These are phyloP conservation scores for Graphilbum sp. DNA, from an alignment of 2,329 filamentous ascomycete genomes.

Conservation along the genomic window DNA sequence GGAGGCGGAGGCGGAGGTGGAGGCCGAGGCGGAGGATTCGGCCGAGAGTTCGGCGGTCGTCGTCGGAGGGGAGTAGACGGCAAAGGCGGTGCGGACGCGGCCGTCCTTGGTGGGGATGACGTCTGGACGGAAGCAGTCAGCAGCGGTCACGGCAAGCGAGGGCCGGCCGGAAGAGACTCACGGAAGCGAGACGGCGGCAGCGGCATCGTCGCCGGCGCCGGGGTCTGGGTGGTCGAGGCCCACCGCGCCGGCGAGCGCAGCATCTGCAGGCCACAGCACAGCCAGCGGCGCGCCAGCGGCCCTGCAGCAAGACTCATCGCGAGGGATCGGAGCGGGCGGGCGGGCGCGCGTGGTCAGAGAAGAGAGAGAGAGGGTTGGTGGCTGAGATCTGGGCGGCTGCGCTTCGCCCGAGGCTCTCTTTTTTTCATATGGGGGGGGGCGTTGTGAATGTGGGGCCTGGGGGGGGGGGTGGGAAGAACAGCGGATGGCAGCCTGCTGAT, in stretches of 20 bases:
- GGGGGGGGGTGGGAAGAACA: too few relatives aligned
- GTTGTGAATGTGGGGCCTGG: too few relatives aligned
- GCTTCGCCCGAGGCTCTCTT: too few relatives aligned
- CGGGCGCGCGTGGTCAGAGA: too few relatives aligned
- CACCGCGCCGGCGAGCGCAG: background rate
- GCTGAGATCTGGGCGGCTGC: too few relatives aligned
- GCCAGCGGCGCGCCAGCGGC: slow-evolving; percentile 7
- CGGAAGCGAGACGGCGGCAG: background rate
- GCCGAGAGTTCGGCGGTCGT: too few relatives aligned
- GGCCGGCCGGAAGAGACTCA: background rate
- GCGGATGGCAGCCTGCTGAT: too few relatives aligned
- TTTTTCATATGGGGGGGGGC: too few relatives aligned
- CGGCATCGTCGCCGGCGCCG: background rate
- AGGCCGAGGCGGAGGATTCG: background rate
- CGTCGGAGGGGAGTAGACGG: slow-evolving; percentile 28
- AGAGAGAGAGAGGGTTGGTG: too few relatives aligned
- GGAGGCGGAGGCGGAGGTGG: slow-evolving; percentile 1
- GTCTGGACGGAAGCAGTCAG: slow-evolving; percentile 5
- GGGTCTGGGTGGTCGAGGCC: background rate
- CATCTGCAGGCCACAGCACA: slow-evolving; percentile 5
- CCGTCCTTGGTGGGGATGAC: slow-evolving; percentile 6
- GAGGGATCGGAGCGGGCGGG: background rate
- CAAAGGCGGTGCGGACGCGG: slow-evolving; percentile 26
- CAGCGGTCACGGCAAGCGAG: background rate
- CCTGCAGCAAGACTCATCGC: slow-evolving; percentile 2